Conservation (phyloP, 768 basidiomycete species). For the Mycena leptocephala region DNA sequence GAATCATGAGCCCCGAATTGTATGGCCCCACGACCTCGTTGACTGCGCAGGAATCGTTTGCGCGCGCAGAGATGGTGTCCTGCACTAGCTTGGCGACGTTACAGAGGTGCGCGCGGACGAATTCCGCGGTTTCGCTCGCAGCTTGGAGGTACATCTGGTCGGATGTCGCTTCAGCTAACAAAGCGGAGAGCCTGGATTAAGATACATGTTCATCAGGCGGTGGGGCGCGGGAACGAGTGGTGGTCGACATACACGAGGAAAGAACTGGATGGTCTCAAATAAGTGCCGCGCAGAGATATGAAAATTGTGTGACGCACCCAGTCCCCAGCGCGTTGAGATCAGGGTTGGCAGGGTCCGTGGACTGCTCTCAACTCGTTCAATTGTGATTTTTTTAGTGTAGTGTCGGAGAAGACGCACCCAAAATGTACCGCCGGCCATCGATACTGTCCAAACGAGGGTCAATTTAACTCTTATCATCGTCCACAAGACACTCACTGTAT, state of each 20-base stretch:
- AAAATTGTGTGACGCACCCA: not conserved
- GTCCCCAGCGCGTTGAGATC: not conserved
- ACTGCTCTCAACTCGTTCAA: not conserved
- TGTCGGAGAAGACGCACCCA: not conserved
- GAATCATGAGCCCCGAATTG: conserved; percentile 8
- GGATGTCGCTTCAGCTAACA: conserved; percentile 13
- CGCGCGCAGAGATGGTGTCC: not conserved
- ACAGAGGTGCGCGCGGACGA: conserved; percentile 14
- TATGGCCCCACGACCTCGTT: no score
- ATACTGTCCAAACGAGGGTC: not conserved
- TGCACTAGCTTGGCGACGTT: conserved; percentile 7
- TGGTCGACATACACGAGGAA: conserved; percentile 3
- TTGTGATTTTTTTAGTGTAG: not conserved
- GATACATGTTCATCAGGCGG: not conserved
- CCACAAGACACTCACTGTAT: not conserved
- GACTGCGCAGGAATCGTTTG: not conserved
- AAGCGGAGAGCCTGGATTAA: conserved; percentile 13
- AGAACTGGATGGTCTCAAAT: not conserved
- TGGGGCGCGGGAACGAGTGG: not conserved
- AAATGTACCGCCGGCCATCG: conserved; percentile 17
- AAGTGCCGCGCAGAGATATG: not conserved
- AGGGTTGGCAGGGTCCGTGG: not conserved
- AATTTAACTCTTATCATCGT: not conserved
- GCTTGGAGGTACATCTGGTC: conserved; percentile 8
- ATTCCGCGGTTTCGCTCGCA: not conserved